Percentiles rank a stretch among this genome's conserved stretches.
phyloP scores from a whole-genome alignment of 352 stramenopile species.

The Pythium guiyangense region DNA sequence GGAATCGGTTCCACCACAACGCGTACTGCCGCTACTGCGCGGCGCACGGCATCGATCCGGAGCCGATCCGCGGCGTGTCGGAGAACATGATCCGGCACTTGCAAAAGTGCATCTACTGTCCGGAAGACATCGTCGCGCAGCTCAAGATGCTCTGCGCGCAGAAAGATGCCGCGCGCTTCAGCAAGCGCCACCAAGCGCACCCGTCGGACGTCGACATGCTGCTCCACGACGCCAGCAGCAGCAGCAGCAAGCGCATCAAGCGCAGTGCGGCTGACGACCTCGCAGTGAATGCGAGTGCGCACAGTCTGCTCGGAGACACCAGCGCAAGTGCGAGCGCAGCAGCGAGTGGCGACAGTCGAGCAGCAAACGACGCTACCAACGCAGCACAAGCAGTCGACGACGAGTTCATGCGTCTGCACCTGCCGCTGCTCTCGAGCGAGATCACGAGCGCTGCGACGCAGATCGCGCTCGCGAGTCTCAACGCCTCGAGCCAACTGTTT shows the following conservation, averaged over 20 bases:
- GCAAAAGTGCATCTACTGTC: conserved; percentile 76
- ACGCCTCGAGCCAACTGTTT: no score
- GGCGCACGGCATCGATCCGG: conserved; percentile 42
- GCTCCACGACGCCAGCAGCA: conserved; percentile 20
- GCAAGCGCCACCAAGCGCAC: conserved; percentile 52
- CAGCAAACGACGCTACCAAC: background rate
- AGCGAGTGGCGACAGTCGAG: background rate
- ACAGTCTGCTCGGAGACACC: no score
- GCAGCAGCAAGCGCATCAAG: conserved; percentile 23
- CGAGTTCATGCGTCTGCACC: conserved; percentile 44
- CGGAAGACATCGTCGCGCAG: conserved; percentile 57
- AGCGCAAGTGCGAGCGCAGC: background rate
- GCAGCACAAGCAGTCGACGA: conserved; percentile 13
- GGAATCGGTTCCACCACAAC: conserved; percentile 81
- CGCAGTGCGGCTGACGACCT: background rate
- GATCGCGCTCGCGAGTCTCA: no score
- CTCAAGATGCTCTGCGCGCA: conserved; percentile 63
- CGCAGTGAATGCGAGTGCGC: no score
- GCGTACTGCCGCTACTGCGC: conserved; percentile 71
- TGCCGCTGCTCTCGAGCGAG: conserved; percentile 30
- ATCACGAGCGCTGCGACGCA: background rate
- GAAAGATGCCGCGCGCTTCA: conserved; percentile 69
- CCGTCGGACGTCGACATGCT: conserved; percentile 32
- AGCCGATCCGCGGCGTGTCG: conserved; percentile 58
- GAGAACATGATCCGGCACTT: conserved; percentile 84